phyloP scores from a whole-genome alignment of 176 grass and related monocot species.

The Oryza longistaminata region DNA sequence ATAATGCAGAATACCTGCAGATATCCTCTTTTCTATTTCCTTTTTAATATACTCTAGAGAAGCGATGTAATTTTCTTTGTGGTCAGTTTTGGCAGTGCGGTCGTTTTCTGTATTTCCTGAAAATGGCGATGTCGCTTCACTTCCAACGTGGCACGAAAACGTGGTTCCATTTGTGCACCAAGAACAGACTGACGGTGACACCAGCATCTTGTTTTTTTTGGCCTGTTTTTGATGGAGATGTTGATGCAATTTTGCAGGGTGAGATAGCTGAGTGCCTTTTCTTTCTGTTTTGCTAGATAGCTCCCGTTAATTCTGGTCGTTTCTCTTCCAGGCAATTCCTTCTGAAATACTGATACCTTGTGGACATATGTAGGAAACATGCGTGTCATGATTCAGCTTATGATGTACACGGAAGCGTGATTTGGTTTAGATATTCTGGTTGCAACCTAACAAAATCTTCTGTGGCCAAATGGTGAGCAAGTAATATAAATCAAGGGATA shows the following conservation, averaged over 20 bases:
- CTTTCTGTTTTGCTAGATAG: background rate
- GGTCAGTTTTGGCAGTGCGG: background rate
- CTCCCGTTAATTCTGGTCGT: background rate
- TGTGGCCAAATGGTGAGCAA: background rate
- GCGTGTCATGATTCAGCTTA: background rate
- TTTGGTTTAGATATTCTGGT: background rate
- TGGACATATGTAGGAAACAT: background rate
- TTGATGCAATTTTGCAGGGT: background rate
- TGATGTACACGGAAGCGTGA: background rate
- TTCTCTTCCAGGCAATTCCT: background rate
- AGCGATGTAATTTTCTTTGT: background rate
- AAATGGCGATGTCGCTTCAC: background rate
- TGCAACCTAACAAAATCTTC: background rate
- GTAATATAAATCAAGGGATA: background rate
- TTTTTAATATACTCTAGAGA: background rate
- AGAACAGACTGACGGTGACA: background rate
- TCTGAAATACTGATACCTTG: background rate
- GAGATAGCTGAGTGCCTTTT: background rate
- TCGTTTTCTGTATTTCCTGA: background rate
- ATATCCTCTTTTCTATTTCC: background rate
- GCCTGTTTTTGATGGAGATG: background rate
- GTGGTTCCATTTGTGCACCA: background rate
- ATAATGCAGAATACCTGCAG: background rate
- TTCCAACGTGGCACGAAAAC: conserved; percentile 16
- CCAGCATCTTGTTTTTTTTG: background rate